These are phyloP conservation scores for Phytophthora vignae DNA, from an alignment of 352 stramenopile species.

Conservation along the genomic window DNA sequence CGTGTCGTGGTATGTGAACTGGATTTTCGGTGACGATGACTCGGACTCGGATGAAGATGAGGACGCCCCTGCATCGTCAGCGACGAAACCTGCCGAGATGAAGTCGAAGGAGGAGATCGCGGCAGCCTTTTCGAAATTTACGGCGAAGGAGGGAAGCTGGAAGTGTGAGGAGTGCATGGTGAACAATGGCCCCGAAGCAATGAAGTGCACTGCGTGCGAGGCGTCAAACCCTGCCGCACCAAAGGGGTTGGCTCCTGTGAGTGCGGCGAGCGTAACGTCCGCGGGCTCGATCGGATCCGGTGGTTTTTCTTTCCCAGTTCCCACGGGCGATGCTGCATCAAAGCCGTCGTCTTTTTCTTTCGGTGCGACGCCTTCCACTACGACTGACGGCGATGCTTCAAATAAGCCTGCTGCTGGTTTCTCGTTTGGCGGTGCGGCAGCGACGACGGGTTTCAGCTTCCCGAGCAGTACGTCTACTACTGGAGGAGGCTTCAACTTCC, in stretches of 20 bases:
- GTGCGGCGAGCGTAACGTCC: slow-evolving; percentile 26
- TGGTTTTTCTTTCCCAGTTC: slow-evolving; percentile 50
- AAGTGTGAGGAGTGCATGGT: slow-evolving; percentile 66
- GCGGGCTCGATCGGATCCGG: slow-evolving; percentile 45
- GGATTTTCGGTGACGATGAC: slow-evolving; percentile 66
- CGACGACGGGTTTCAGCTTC: slow-evolving; percentile 25
- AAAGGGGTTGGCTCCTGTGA: slow-evolving; percentile 32
- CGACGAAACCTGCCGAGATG: slow-evolving; percentile 35
- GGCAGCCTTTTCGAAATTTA: slow-evolving; percentile 57
- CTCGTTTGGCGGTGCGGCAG: slow-evolving; percentile 28
- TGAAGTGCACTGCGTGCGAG: slow-evolving; percentile 60
- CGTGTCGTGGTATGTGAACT: slow-evolving; percentile 69
- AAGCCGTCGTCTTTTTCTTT: slow-evolving; percentile 58
- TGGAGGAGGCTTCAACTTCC: slow-evolving; percentile 18
- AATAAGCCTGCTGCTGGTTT: slow-evolving; percentile 29
- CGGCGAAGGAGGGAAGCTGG: slow-evolving; percentile 62
- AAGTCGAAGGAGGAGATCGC: slow-evolving; percentile 66
- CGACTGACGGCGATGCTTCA: neutral
- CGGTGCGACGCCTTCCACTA: slow-evolving; percentile 16
- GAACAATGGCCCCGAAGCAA: slow-evolving; percentile 44
- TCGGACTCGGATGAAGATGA: slow-evolving; percentile 52
- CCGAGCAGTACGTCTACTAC: slow-evolving; percentile 1
- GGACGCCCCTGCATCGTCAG: slow-evolving; percentile 17
- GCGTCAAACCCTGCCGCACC: slow-evolving; percentile 55
- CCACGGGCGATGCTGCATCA: slow-evolving; percentile 12